Base-by-base conservation (phyloP, 2,329 filamentous ascomycete species). In the Beauveria asiatica region DNA sequence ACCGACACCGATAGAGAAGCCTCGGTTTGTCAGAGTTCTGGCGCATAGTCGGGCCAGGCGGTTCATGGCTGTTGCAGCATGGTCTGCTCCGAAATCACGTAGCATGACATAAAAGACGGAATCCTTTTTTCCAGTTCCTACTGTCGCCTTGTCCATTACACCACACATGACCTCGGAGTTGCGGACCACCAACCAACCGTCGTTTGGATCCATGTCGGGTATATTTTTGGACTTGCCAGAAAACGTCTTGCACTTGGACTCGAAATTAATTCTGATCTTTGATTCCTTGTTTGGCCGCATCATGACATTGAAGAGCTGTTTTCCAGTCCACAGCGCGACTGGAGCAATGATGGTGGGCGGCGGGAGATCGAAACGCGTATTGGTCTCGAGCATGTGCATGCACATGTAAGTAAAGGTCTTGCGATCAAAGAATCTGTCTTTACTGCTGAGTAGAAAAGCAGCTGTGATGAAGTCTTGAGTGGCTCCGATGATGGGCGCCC, bases 391-490 rank as follows among this genome's bases (percentile, higher is more conserved):
- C 94, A 99, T 99, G 73, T 92, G 94, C 72, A 90, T 88, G 70
- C 92, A 95, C 46, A 97, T 84, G 66, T 95, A 92, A 2, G 89
- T 87, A 69, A 99, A 99, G 0, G 89, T 87, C 67, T 88, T 88
- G 57, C 93, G 86, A 67, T 96, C 91, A 69, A 89, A 96, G 74
- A 99, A 97, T 60, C 86, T 84, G 70, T 97, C 93, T 70, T 97
- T 97, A 73, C 87, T 89, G 67, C 91, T 96, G 27, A 97, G 79
- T 4, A 97, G 77, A 70, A 92, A 99, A 0, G 94, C 90, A 4
- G 92, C 92, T 27, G 93, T 97, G 67, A 99, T 97, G 76, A 99
- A 99, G 80, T 99, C 94, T 70, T 99, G 94, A 33, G 96, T 99
- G n/a, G 94, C 93, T 19, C 92, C 92, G 76, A 99, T 97, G 67